Percentiles rank a stretch among this genome's conserved stretches.
Evolutionary conservation across 1,139 yeast genomes (phyloP).

Genomic region (Suhomyces coccinellae): DNA sequence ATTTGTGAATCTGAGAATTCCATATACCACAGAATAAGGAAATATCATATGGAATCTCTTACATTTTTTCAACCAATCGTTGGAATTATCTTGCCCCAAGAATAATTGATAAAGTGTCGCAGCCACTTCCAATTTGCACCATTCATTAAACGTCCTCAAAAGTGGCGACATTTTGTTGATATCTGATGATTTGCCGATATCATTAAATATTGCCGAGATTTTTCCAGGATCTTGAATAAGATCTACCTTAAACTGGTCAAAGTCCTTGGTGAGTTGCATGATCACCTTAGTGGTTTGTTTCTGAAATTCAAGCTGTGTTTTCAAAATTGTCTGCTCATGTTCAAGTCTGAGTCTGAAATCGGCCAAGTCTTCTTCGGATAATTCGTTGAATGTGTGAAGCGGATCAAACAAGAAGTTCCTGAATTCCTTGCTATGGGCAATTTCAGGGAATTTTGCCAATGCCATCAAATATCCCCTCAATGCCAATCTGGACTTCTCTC

Average conservation of each 20-base stretch:
- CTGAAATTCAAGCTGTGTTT: slow-evolving; percentile 75
- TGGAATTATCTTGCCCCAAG: slow-evolving; percentile 76
- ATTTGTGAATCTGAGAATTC: slow-evolving; percentile 76
- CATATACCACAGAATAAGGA: slow-evolving; percentile 76
- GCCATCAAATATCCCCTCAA: slow-evolving; percentile 68
- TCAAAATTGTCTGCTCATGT: slow-evolving; percentile 59
- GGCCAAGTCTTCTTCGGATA: slow-evolving; percentile 41
- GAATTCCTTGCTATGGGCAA: slow-evolving; percentile 54
- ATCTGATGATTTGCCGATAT: slow-evolving; percentile 54
- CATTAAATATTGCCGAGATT: slow-evolving; percentile 55
- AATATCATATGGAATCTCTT: slow-evolving; percentile 68
- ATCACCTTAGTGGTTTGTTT: slow-evolving; percentile 54
- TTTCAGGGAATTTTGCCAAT: slow-evolving; percentile 54
- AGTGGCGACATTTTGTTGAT: slow-evolving; percentile 69
- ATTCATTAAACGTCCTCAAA: slow-evolving; percentile 67
- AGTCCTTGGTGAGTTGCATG: slow-evolving; percentile 47
- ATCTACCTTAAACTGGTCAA: slow-evolving; percentile 56
- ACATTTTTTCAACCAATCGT: slow-evolving; percentile 68
- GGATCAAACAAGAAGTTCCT: slow-evolving; percentile 51
- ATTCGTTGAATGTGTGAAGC: slow-evolving; percentile 25
- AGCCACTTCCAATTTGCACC: slow-evolving; percentile 81
- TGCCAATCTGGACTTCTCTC: slow-evolving; percentile 73
- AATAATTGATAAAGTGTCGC: slow-evolving; percentile 80
- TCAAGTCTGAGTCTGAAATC: slow-evolving; percentile 60
- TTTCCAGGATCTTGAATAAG: slow-evolving; percentile 51